Evolutionary conservation across 352 stramenopile species (phyloP), one percentile per base, ranked within the genome.

Genomic region (Globisporangium apiculatum): DNA sequence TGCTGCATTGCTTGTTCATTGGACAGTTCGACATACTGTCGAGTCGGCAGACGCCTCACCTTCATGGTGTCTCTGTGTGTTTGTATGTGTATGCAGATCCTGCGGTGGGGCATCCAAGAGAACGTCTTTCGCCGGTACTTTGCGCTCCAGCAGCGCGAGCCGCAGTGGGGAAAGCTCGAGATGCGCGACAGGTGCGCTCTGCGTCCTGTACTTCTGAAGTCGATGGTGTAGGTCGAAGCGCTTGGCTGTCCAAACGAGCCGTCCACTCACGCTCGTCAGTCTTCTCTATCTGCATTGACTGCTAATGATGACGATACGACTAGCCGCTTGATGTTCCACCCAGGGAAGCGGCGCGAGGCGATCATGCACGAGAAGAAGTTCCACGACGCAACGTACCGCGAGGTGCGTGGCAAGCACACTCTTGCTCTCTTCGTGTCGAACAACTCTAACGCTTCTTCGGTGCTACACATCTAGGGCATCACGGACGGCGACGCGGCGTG

Each of bases 291-390:
- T 31, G 24, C 3, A 36, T n/a, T 35, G 64, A 65, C 49, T 48
- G 11, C 58, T 31, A 43, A 4, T 7, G 50, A 41, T 7, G 67
- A 14, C 46, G 35, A 38, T 31, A 47, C 65, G 11, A 31, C 11
- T 43, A 86, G 67, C 12, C 74, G 76, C 41, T 64, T 87, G 31
- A 85, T 85, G 55, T 90, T 90, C 61, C 55, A 83, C 43, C 72
- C 76, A 41, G 80, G 80, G 41, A 80, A 71, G 64, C 67, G 79
- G 55, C 64, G 82, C 48, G 72, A 81, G 54, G 73, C 75, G 31
- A 81, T 91, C n/a, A 65, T 88, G 68, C 68, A 60, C 1, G 79
- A 89, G 60, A 87, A 88, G 52, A 72, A 67, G 53, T 89, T 88
- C 53, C 79, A 89, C 42, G 79, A 91, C 43, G 70, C 73, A n/a